These are phyloP conservation scores for Collybia sordida DNA, from an alignment of 768 basidiomycete species.

Conservation along the genomic window DNA sequence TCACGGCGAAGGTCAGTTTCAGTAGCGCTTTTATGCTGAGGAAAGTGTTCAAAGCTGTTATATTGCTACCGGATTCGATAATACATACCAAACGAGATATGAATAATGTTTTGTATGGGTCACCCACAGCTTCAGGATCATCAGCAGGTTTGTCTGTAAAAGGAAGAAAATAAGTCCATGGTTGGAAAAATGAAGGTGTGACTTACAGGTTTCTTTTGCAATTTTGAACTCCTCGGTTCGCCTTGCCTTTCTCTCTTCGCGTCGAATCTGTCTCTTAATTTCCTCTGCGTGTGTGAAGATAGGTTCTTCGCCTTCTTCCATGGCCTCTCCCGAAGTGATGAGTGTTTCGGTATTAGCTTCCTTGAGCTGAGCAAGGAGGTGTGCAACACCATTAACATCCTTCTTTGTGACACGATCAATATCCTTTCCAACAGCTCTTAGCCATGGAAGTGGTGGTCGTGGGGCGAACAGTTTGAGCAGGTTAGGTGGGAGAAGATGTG, in stretches of 20 bases:
- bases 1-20: conserved; percentile 92
- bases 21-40: conserved; percentile 86
- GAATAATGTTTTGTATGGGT: conserved; percentile 98
- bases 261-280: conserved; percentile 70
- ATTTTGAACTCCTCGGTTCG: conserved; percentile 72
- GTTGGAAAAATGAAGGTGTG: background rate
- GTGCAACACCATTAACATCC: conserved; percentile 74
- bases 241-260: conserved; percentile 79
- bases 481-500: conserved; percentile 92
- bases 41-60: conserved; percentile 15
- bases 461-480: conserved; percentile 96
- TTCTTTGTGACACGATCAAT: conserved; percentile 72
- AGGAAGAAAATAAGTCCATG: conserved; percentile 11
- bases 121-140: conserved; percentile 87
- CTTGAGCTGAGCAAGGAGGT: conserved; percentile 67
- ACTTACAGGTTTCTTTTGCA: conserved; percentile 85
- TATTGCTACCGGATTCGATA: background rate
- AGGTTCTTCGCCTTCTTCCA: conserved; percentile 86
- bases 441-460: conserved; percentile 84
- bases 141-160: conserved; percentile 86
- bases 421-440: conserved; percentile 83
- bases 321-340: conserved; percentile 55
- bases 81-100: conserved; percentile 80
- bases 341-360: conserved; percentile 75
- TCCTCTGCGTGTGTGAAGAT: conserved; percentile 83